A percentile compares a stretch with the other conserved stretches of the same genome.
Evolutionary conservation across 1,284 basidiomycete genomes (phyloP).

Genomic region (Ceratobasidium sp.): DNA sequence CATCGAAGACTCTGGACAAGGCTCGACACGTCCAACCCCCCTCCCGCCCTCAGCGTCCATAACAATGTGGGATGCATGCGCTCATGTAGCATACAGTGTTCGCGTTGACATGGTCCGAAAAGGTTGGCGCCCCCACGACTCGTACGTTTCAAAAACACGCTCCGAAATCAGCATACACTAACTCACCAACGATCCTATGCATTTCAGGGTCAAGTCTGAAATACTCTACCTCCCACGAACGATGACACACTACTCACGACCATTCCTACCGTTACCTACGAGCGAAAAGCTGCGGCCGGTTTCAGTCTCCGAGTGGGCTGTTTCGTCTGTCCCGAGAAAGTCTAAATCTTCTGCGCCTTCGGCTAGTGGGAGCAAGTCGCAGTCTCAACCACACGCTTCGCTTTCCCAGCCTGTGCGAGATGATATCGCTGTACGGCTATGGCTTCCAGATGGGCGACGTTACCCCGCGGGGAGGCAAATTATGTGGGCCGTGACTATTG

Average conservation of each 20-base stretch:
- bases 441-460: conserved; percentile 6
- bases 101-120: neutral
- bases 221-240: conserved; percentile 15
- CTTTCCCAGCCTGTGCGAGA: neutral
- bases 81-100: conserved; percentile 7
- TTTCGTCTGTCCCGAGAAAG: neutral
- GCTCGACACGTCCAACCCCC: neutral
- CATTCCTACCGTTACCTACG: neutral
- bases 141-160: neutral
- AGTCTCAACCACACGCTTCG: neutral
- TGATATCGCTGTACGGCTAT: conserved; percentile 1
- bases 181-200: neutral
- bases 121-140: conserved; percentile 5
- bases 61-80: conserved; percentile 2
- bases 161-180: neutral
- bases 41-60: conserved; percentile 7
- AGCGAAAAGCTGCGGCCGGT: conserved; percentile 12
- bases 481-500: neutral
- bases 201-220: conserved; percentile 3
- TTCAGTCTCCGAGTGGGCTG: neutral
- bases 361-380: neutral
- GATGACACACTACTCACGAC: neutral
- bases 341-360: neutral
- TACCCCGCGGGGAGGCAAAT: conserved; percentile 10
- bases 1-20: neutral